A percentile compares a stretch with the other conserved stretches of the same genome.
Conservation (phyloP, 768 basidiomycete species). For the Serendipita indica region DNA sequence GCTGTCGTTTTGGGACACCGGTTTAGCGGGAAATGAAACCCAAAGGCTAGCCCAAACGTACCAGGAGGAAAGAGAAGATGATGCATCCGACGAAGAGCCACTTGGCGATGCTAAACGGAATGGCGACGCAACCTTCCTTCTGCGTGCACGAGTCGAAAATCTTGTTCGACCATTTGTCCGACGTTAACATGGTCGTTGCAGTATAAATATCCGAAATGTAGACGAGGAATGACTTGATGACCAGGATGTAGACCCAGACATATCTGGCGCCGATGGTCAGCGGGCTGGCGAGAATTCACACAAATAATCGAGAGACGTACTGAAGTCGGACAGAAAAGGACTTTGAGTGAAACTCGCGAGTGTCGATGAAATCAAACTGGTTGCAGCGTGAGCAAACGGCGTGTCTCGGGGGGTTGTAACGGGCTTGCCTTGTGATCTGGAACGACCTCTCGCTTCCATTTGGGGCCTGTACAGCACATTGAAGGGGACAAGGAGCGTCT, state of each 20-base stretch:
- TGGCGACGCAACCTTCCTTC: constrained; percentile 54
- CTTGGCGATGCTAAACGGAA: constrained; percentile 78
- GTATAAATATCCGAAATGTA: constrained; percentile 97
- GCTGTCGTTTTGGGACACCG: constrained; percentile 26
- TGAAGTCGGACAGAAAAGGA: constrained; percentile 75
- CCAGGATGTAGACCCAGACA: constrained; percentile 80
- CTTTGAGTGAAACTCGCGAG: constrained; percentile 80
- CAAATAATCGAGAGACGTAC: constrained; percentile 29
- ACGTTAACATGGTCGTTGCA: constrained; percentile 89
- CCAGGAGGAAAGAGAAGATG: constrained; percentile 92
- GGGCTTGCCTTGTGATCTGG: constrained; percentile 85
- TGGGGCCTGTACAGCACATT: constrained; percentile 55
- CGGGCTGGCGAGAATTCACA: not conserved
- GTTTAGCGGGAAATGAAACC: constrained; percentile 11
- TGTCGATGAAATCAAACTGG: constrained; percentile 97
- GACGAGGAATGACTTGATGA: constrained; percentile 92
- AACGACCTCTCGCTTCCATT: constrained; percentile 95
- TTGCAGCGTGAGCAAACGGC: not conserved
- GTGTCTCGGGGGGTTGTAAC: constrained; percentile 11
- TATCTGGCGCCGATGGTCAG: constrained; percentile 38
- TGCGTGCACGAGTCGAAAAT: constrained; percentile 66
- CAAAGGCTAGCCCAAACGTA: constrained; percentile 32
- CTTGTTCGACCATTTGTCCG: constrained; percentile 77
- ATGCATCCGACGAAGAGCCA: constrained; percentile 98
- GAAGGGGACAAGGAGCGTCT: constrained; percentile 16